Evolutionary conservation across 164 flowering plant species (phyloP).

Genomic region (Chloranthus sessilifolius): DNA sequence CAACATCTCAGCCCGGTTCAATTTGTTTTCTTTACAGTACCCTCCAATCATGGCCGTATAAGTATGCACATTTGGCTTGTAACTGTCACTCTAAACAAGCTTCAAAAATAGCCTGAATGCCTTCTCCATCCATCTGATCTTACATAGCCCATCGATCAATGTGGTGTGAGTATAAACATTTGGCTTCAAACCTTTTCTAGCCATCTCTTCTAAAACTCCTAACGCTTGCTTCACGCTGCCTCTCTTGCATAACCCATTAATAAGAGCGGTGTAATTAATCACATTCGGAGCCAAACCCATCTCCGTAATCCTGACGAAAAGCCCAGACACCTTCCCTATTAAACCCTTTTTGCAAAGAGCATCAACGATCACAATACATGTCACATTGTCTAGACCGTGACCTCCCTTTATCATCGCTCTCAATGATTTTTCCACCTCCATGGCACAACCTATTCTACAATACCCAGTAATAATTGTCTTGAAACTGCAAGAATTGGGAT

Average conservation of each 20-base stretch:
- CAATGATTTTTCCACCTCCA: conserved; percentile 67
- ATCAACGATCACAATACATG: conserved; percentile 50
- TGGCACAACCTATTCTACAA: conserved; percentile 48
- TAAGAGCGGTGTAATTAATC: conserved; percentile 67
- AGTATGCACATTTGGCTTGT: conserved; percentile 87
- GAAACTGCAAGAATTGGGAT: conserved; percentile 47
- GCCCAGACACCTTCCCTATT: conserved; percentile 45
- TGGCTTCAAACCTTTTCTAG: conserved; percentile 72
- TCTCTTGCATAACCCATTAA: conserved; percentile 63
- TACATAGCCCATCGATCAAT: conserved; percentile 84
- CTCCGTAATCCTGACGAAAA: conserved; percentile 49
- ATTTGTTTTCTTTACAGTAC: conserved; percentile 80
- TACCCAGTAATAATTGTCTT: conserved; percentile 54
- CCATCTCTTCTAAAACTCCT: conserved; percentile 84
- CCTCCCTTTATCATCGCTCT: conserved; percentile 46
- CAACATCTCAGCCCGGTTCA: conserved; percentile 85
- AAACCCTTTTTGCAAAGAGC: conserved; percentile 45
- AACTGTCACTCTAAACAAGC: conserved; percentile 69
- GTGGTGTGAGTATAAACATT: conserved; percentile 87
- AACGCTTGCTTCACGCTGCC: conserved; percentile 89
- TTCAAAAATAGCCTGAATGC: conserved; percentile 87
- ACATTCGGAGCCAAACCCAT: conserved; percentile 64
- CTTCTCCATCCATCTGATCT: conserved; percentile 94
- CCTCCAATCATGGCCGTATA: conserved; percentile 89
- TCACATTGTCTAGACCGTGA: conserved; percentile 49